These are phyloP conservation scores for Solanum tacnaense DNA, from an alignment of 257 asterid species.

Conservation along the genomic window DNA sequence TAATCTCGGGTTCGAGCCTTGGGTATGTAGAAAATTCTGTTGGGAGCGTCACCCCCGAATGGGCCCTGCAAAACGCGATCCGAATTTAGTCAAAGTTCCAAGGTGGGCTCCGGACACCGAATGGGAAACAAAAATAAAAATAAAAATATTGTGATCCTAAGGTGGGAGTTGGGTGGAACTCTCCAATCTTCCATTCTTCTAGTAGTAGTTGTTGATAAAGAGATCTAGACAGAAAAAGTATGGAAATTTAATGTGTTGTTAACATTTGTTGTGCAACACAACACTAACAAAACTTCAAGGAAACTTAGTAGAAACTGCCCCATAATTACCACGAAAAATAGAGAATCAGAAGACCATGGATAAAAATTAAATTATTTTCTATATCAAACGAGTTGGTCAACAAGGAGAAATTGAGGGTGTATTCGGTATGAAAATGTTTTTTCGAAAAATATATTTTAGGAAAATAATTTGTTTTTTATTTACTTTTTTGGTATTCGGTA, in stretches of 20 bases:
- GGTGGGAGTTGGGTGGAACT: neutral
- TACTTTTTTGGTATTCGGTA: neutral
- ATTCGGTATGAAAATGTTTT: neutral
- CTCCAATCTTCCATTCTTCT: neutral
- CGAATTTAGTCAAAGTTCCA: too few relatives aligned
- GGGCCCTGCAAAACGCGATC: too few relatives aligned
- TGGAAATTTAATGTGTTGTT: neutral
- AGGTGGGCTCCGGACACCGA: too few relatives aligned
- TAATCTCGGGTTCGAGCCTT: too few relatives aligned
- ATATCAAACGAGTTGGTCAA: neutral
- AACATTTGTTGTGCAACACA: neutral
- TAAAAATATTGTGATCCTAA: too few relatives aligned
- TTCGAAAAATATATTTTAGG: neutral
- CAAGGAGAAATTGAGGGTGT: neutral
- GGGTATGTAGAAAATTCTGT: too few relatives aligned
- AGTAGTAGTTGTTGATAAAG: neutral
- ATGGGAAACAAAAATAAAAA: rapidly evolving
- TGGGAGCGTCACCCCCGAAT: too few relatives aligned
- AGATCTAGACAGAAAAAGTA: neutral
- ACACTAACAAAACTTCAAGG: neutral
- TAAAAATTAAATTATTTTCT: neutral
- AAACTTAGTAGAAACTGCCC: neutral
- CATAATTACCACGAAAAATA: neutral
- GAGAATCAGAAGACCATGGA: neutral
- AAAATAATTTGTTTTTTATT: neutral